Conservation (phyloP, 2,329 filamentous ascomycete genomes). For the Hypoxylon rubiginosum region DNA sequence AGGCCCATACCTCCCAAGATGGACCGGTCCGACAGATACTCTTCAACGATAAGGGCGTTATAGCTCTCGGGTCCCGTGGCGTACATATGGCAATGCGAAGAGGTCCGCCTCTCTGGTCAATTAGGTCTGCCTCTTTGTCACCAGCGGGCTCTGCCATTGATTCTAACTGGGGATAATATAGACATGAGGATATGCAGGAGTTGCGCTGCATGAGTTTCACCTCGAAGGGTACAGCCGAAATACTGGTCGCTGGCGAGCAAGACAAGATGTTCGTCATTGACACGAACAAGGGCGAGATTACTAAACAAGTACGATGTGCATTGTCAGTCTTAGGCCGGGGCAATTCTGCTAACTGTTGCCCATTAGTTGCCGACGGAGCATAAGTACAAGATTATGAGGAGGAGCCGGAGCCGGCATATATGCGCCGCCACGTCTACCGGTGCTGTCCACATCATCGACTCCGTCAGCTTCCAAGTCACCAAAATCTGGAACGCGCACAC, state of each 20-base stretch:
- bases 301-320: constrained; percentile 68
- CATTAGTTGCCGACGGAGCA: constrained; percentile 75
- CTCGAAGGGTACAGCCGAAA: constrained; percentile 83
- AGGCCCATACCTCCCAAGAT: constrained; percentile 79
- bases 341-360: constrained; percentile 49
- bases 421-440: constrained; percentile 90
- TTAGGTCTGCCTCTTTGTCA: constrained; percentile 64
- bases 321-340: neutral
- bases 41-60: constrained; percentile 90
- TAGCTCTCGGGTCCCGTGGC: constrained; percentile 85
- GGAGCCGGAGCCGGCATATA: constrained; percentile 86
- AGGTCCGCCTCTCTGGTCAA: constrained; percentile 89
- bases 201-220: constrained; percentile 96
- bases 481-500: constrained; percentile 93
- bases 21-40: constrained; percentile 89
- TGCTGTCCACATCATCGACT: constrained; percentile 87
- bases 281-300: constrained; percentile 77
- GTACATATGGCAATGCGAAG: constrained; percentile 90
- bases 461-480: constrained; percentile 80
- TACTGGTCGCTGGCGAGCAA: constrained; percentile 90
- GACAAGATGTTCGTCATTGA: constrained; percentile 84
- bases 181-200: constrained; percentile 83
- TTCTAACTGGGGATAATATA: constrained; percentile 51
- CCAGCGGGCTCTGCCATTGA: neutral
- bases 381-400: constrained; percentile 93